Evolutionary conservation across 495 filamentous ascomycete genomes (phyloP), one percentile per base, ranked within the genome.

Genomic region (Bacidia gigantensis): DNA sequence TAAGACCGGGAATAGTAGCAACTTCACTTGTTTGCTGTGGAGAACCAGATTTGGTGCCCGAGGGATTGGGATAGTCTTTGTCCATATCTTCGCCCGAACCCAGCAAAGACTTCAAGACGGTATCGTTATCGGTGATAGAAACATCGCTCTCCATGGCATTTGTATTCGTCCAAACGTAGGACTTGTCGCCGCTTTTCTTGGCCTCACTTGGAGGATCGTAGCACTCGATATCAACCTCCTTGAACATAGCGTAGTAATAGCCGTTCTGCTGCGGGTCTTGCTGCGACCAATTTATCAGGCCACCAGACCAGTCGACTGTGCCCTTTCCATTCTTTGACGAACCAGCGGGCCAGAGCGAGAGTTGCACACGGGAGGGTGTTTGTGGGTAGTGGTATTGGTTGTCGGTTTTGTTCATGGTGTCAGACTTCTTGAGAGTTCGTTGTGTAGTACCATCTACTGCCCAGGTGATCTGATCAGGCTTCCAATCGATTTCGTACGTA

Each of bases 271-370:
- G 69, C 73, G 95, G 89, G 63, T 90, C 84, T 46, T 72, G 69
- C 57, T 74, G 78, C 63, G 86, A 76, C 92, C 92, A 98, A 69
- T 93, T 75, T 56, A 98, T 87, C 52, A 74, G 67, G 54, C 92
- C 92, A 59, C 92, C 92, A 12, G 92, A 83, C 92, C 92, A 98
- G 45, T 78, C 76, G 56, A 95, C 79, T 14, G 92, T 97, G 54
- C 93, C 92, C 60, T 81, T 51, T 24, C 77, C 84, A 63, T 94
- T 95, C 66, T 77, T 75, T 20, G 80, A 65, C 44, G 82, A 74
- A 60, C 92, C 92, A 56, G 86, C 92, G 53, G 92, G 93, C 92
- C 92, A 98, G 62, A 97, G 79, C 11, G 93, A 97, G 56, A 98
- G 72, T 70, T 96, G 85, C 48, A 98, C 77, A 56, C 92, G 86